Conservation (phyloP, 352 stramenopile species). For the Phytophthora fragariaefolia region DNA sequence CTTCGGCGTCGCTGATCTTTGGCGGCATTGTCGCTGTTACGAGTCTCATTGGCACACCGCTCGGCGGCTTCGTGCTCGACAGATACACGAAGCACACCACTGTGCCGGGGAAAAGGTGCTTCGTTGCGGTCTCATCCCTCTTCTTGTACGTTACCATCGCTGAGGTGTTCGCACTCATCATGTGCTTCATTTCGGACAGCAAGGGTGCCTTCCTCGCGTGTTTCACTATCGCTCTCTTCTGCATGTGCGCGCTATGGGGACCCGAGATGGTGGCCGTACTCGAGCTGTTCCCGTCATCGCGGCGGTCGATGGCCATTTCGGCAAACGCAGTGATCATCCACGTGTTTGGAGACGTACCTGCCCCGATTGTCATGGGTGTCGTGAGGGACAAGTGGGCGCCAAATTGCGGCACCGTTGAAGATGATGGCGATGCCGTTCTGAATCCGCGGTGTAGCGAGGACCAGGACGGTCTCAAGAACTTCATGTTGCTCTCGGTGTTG, state of each 20-base stretch:
- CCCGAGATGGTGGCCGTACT: constrained; percentile 79
- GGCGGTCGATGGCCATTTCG: constrained; percentile 81
- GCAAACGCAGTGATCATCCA: constrained; percentile 88
- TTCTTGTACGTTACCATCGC: constrained; percentile 56
- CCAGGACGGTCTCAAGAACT: constrained; percentile 52
- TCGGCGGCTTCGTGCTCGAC: constrained; percentile 75
- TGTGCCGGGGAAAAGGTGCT: constrained; percentile 41
- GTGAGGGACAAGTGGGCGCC: constrained; percentile 89
- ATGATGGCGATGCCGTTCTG: constrained; percentile 45
- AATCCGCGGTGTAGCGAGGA: constrained; percentile 60
- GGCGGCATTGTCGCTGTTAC: constrained; percentile 62
- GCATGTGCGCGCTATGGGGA: constrained; percentile 62
- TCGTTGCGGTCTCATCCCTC: constrained; percentile 49
- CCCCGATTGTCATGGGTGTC: constrained; percentile 85
- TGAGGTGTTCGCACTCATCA: constrained; percentile 49
- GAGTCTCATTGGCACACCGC: constrained; percentile 80
- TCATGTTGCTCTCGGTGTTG: constrained; percentile 59
- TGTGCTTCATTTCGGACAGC: constrained; percentile 47
- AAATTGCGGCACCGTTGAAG: constrained; percentile 64
- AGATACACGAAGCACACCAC: constrained; percentile 46
- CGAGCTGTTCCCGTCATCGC: constrained; percentile 71
- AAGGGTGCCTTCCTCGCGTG: constrained; percentile 57
- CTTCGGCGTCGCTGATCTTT: constrained; percentile 75
- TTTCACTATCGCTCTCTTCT: constrained; percentile 58
- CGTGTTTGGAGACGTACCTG: constrained; percentile 90